These are phyloP conservation scores for Tolypocladium inflatum DNA, from an alignment of 2,329 filamentous ascomycete species.

Conservation along the genomic window DNA sequence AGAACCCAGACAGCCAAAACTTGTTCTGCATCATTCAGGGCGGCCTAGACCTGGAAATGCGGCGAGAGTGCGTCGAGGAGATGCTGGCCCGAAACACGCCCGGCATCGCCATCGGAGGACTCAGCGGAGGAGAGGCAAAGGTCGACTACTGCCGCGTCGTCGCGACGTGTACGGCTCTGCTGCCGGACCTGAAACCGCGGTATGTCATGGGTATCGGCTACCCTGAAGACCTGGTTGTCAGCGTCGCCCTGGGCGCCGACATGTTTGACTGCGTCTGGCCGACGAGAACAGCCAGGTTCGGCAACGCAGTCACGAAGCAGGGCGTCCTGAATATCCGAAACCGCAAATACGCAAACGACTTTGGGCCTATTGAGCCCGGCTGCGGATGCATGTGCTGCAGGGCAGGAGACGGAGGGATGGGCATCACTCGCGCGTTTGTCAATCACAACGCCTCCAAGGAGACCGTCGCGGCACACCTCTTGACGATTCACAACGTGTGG, in stretches of 20 bases:
- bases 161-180: constrained; percentile 68
- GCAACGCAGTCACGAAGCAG: constrained; percentile 75
- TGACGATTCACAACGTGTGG: constrained; percentile 94
- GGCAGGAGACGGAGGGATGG: constrained; percentile 58
- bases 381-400: constrained; percentile 77
- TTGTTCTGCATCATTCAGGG: constrained; percentile 99
- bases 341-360: constrained; percentile 66
- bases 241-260: constrained; percentile 86
- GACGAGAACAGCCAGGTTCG: constrained; percentile 89
- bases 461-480: constrained; percentile 73
- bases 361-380: constrained; percentile 70
- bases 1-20: constrained; percentile 74
- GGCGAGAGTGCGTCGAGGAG: constrained; percentile 69
- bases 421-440: constrained; percentile 79
- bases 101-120: constrained; percentile 89
- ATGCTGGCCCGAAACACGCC: constrained; percentile 91
- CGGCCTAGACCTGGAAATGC: constrained; percentile 79
- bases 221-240: constrained; percentile 90
- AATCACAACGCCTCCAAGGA: constrained; percentile 91
- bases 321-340: constrained; percentile 83
- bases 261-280: constrained; percentile 99
- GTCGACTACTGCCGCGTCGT: constrained; percentile 87
- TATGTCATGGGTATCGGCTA: constrained; percentile 99
- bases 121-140: constrained; percentile 94
- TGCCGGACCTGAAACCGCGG: constrained; percentile 87